Evolutionary conservation across 1,284 basidiomycete species (phyloP).

Genomic region (Apiotrichum sp.): DNA sequence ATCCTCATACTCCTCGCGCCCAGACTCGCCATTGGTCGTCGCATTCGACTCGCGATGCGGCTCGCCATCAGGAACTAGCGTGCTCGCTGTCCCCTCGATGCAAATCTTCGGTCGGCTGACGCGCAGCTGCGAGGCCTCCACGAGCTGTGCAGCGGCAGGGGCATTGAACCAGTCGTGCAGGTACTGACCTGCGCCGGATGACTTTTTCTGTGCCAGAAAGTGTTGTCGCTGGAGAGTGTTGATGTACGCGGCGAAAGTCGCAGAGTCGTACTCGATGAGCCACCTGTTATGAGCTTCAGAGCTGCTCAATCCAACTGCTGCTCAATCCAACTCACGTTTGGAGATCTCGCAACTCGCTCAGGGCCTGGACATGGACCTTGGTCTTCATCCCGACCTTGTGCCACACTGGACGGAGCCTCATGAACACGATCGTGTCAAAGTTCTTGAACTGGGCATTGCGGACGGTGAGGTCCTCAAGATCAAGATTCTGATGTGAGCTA

Average conservation of each 20-base stretch:
- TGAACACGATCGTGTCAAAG: conserved; percentile 83
- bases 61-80: conserved; percentile 46
- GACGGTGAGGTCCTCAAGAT: conserved; percentile 86
- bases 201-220: conserved; percentile 38
- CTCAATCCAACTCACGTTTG: conserved; percentile 57
- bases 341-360: conserved; percentile 76
- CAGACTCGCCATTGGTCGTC: conserved; percentile 21
- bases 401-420: conserved; percentile 90
- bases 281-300: conserved; percentile 53
- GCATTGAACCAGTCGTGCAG: conserved; percentile 46
- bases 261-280: conserved; percentile 82
- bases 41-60: conserved; percentile 5
- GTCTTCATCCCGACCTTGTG: conserved; percentile 90
- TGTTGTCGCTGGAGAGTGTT: conserved; percentile 62
- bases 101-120: conserved; percentile 23
- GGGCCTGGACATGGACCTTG: conserved; percentile 82
- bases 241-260: conserved; percentile 85
- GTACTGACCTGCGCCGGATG: conserved; percentile 32
- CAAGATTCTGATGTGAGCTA: conserved; percentile 56
- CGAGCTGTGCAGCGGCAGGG: conserved; percentile 78
- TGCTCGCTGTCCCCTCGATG: conserved; percentile 64
- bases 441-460: conserved; percentile 92
- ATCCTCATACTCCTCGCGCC: conserved; percentile 29
- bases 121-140: conserved; percentile 49
- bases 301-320: no score